Evolutionary conservation across 306 rosid species (phyloP).

Genomic region (Castanospermum australe): DNA sequence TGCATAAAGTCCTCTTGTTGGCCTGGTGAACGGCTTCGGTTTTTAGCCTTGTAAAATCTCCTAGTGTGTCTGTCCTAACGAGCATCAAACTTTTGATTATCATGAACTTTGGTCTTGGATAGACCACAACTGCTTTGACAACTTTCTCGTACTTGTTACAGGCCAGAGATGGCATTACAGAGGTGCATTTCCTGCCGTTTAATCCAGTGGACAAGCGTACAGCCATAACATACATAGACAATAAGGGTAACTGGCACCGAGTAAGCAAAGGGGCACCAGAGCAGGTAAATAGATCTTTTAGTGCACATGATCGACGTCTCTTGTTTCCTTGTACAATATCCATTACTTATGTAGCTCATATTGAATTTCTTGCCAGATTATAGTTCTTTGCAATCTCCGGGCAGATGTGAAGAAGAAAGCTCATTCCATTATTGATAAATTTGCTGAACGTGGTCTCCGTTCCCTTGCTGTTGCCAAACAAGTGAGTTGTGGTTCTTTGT

Average conservation of each 20-base stretch:
- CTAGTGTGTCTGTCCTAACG: constrained; percentile 1
- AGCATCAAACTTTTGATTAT: not conserved
- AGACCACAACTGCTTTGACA: not conserved
- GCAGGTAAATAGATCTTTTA: constrained; percentile 45
- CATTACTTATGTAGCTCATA: not conserved
- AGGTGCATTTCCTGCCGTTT: constrained; percentile 78
- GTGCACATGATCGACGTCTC: not conserved
- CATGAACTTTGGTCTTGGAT: not conserved
- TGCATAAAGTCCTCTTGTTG: not conserved
- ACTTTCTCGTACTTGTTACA: constrained; percentile 7
- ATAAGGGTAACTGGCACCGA: constrained; percentile 61
- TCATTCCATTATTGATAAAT: constrained; percentile 59
- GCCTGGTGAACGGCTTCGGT: not conserved
- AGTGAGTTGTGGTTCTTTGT: constrained; percentile 29
- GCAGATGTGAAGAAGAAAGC: constrained; percentile 49
- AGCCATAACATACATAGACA: constrained; percentile 70
- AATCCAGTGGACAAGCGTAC: constrained; percentile 88
- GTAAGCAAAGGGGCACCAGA: constrained; percentile 88
- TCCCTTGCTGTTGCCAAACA: constrained; percentile 69
- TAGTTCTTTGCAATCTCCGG: constrained; percentile 57
- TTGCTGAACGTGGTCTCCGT: constrained; percentile 84
- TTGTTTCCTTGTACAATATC: not conserved
- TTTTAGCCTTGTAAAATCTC: not conserved
- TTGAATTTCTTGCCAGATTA: constrained; percentile 45
- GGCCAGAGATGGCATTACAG: constrained; percentile 76